A percentile compares a stretch with the other conserved stretches of the same genome.
Conservation (phyloP, 2,329 filamentous ascomycete genomes). For the Talaromyces rugulosus region DNA sequence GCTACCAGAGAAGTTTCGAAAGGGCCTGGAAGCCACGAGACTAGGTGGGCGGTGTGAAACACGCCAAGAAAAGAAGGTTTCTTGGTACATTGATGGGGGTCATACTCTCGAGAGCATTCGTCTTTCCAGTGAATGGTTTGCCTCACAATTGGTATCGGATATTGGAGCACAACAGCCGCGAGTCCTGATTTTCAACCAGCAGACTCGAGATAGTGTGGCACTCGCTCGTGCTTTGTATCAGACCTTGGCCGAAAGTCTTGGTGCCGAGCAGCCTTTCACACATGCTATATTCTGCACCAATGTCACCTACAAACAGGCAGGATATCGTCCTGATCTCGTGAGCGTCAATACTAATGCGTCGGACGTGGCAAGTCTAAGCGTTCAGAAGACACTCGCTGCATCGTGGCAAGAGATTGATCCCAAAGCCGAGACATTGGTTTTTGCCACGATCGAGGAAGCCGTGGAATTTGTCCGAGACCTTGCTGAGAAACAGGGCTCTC, state of each 20-base stretch:
- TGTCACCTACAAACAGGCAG: constrained; percentile 57
- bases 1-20: constrained; percentile 59
- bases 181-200: constrained; percentile 86
- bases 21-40: constrained; percentile 62
- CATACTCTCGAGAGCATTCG: constrained; percentile 82
- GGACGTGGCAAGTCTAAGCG: constrained; percentile 56
- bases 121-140: constrained; percentile 74
- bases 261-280: constrained; percentile 53
- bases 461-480: constrained; percentile 54
- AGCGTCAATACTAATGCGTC: constrained; percentile 57
- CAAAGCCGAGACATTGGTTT: constrained; percentile 51
- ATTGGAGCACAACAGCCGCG: constrained; percentile 42
- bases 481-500: constrained; percentile 30
- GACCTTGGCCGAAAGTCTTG: constrained; percentile 45
- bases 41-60: constrained; percentile 76
- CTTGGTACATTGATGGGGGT: constrained; percentile 82
- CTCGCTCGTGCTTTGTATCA: constrained; percentile 62
- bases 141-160: constrained; percentile 42
- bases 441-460: constrained; percentile 66
- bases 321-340: constrained; percentile 61
- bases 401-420: constrained; percentile 58
- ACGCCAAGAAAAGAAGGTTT: constrained; percentile 52
- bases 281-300: constrained; percentile 81
- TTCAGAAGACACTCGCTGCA: constrained; percentile 64
- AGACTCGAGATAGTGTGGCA: constrained; percentile 69